Conservation (phyloP, 805 yeast species). For the Kuraishia capsulata region DNA sequence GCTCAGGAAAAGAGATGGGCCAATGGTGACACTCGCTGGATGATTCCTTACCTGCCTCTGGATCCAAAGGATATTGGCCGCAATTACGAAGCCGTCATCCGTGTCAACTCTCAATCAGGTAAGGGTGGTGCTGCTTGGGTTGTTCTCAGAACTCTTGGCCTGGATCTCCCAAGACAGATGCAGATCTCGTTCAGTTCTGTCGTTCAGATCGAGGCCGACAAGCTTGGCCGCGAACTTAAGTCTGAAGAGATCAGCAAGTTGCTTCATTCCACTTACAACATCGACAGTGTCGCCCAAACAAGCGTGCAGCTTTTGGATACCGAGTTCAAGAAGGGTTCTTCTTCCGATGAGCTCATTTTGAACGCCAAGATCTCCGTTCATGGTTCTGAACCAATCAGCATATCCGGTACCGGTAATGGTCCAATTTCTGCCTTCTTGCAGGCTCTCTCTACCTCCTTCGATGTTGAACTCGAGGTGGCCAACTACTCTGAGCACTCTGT, state of each 20-base stretch:
- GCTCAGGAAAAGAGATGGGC: slow-evolving; percentile 30
- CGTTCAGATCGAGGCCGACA: slow-evolving; percentile 65
- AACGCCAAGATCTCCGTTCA: slow-evolving; percentile 40
- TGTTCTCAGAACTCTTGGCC: slow-evolving; percentile 62
- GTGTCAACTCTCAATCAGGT: slow-evolving; percentile 84
- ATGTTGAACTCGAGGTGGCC: slow-evolving; percentile 47
- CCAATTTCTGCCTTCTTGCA: slow-evolving; percentile 70
- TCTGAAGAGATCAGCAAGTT: slow-evolving; percentile 54
- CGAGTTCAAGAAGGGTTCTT: slow-evolving; percentile 23
- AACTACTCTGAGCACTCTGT: slow-evolving; percentile 74
- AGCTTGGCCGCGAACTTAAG: slow-evolving; percentile 62
- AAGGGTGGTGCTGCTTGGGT: slow-evolving; percentile 91
- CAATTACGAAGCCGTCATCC: slow-evolving; percentile 85
- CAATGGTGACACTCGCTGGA: slow-evolving; percentile 41
- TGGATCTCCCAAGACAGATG: slow-evolving; percentile 74
- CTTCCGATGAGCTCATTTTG: slow-evolving; percentile 28
- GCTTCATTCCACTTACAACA: slow-evolving; percentile 51
- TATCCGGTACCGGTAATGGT: slow-evolving; percentile 70
- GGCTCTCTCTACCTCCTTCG: slow-evolving; percentile 43
- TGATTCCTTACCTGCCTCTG: slow-evolving; percentile 72
- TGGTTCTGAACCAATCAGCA: slow-evolving; percentile 22
- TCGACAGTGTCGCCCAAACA: slow-evolving; percentile 25
- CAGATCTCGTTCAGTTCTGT: slow-evolving; percentile 67
- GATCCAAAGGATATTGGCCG: slow-evolving; percentile 83
- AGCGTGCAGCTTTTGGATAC: slow-evolving; percentile 29